Base-by-base conservation (phyloP, 257 asterid genomes). In the Verbena officinalis region DNA sequence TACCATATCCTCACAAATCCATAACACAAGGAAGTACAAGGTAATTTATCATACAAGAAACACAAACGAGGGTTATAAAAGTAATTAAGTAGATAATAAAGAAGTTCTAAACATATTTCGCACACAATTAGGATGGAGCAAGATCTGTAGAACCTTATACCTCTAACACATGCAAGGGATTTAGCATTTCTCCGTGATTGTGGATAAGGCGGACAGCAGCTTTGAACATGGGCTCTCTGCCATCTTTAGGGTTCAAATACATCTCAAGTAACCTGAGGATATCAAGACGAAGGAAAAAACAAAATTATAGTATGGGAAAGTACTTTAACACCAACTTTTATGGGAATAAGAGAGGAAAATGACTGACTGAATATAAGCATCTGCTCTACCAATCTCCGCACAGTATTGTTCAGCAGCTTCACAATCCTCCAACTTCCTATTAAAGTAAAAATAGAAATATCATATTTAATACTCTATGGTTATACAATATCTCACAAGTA, bases 351-450 rank as follows among this genome's bases (percentile, higher is more conserved):
- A 73, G 72, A 67, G 62, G 58, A 71, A 61, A 50, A 65, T 49
- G 66, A 86, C 97, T 73, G 50, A 90, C 97, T 81, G 95, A 83
- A 83, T 86, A 81, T 88, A 94, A 57, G 97, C 95, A 88, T 90
- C 99, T 71, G 97, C 88, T 82, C 99, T 84, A 59, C 97, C 99
- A 72, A 94, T 94, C 90, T 94, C 99, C 3, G 80, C 93, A 75
- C 99, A 90, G 64, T 94, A 94, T 73, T 78, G 82, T 74, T 94
- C 99, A 54, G 99, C 99, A 71, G 96, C 96, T 76, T 90, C 96
- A 78, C 81, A 88, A 75, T 94, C 80, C 81, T 90, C 96, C 85
- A 94, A 79, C 81, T 90, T 94, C 85, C 99, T 94, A 52, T 69
- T 33, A 31, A 67, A 66, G 43, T 39, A 22, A 59, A 75, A 54